Percentiles rank a stretch among this genome's conserved stretches.
Conservation (phyloP, 352 stramenopile species). For the Porosira glacialis region DNA sequence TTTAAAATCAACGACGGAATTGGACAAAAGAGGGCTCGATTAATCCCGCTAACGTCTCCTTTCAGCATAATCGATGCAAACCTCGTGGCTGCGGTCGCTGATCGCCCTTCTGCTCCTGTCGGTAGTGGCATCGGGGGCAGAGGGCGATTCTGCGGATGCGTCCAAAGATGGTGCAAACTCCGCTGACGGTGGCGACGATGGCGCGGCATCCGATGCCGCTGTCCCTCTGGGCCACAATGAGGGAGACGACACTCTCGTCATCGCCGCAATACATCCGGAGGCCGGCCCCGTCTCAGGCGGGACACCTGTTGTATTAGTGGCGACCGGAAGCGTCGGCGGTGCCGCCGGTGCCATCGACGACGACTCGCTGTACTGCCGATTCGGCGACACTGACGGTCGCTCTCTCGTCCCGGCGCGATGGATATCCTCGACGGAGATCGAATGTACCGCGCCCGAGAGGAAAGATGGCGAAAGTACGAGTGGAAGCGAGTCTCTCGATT, state of each 20-base stretch:
- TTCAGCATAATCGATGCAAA: too few relatives aligned
- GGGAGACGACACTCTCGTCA: slow-evolving; percentile 20
- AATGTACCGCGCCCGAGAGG: slow-evolving; percentile 53
- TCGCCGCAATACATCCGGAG: slow-evolving; percentile 24
- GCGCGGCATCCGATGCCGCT: slow-evolving; percentile 44
- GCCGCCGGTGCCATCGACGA: too few relatives aligned
- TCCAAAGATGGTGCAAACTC: too few relatives aligned
- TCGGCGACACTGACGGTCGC: slow-evolving; percentile 60
- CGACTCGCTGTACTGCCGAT: slow-evolving; percentile 59
- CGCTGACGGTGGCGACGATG: too few relatives aligned
- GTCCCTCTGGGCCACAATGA: slow-evolving; percentile 24
- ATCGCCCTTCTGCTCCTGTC: too few relatives aligned
- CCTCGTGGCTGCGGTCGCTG: too few relatives aligned
- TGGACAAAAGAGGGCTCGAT: too few relatives aligned
- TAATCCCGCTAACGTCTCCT: too few relatives aligned
- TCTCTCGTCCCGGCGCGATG: slow-evolving; percentile 34
- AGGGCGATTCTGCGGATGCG: too few relatives aligned
- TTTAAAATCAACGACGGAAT: too few relatives aligned
- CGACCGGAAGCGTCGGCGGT: slow-evolving; percentile 47
- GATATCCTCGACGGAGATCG: slow-evolving; percentile 51
- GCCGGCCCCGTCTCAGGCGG: slow-evolving; percentile 31
- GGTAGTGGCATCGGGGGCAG: too few relatives aligned
- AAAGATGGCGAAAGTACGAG: too few relatives aligned
- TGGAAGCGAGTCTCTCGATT: slow-evolving; percentile 27
- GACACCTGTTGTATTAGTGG: slow-evolving; percentile 37